Evolutionary conservation across 495 filamentous ascomycete species (phyloP).

Genomic region (Immersiella caudata): DNA sequence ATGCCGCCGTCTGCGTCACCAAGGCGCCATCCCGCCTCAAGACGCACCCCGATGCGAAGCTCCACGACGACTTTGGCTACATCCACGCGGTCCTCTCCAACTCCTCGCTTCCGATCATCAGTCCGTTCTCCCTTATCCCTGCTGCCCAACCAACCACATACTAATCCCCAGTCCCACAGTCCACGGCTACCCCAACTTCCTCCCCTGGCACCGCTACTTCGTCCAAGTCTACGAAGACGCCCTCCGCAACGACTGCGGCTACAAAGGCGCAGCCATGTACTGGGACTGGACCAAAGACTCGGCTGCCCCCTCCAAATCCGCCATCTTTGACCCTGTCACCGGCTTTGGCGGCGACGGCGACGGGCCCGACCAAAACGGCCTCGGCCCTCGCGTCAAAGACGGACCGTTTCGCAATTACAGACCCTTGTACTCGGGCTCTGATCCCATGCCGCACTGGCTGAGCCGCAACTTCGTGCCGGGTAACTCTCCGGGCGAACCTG

Average conservation of each 20-base stretch:
- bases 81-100: background rate
- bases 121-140: background rate
- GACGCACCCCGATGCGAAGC: background rate
- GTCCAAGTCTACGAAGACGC: conserved; percentile 9
- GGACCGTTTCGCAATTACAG: conserved; percentile 1
- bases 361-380: background rate
- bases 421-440: background rate
- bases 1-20: conserved; percentile 15
- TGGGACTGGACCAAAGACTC: conserved; percentile 13
- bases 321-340: conserved; percentile 4
- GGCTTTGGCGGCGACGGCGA: conserved; percentile 13
- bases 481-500: background rate
- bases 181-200: conserved; percentile 1
- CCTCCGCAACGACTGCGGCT: conserved; percentile 4
- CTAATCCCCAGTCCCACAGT: background rate
- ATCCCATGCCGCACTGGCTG: conserved; percentile 4
- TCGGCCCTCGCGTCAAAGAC: conserved; percentile 3
- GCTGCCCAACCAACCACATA: too few species aligned
- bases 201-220: conserved; percentile 13
- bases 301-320: background rate
- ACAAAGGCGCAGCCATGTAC: conserved; percentile 11
- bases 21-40: conserved; percentile 1
- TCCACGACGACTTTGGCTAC: conserved; percentile 14
- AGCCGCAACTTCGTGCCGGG: conserved; percentile 2
- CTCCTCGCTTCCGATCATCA: background rate